phyloP scores from a whole-genome alignment of 768 basidiomycete genomes.

The Mycena haematopus region DNA sequence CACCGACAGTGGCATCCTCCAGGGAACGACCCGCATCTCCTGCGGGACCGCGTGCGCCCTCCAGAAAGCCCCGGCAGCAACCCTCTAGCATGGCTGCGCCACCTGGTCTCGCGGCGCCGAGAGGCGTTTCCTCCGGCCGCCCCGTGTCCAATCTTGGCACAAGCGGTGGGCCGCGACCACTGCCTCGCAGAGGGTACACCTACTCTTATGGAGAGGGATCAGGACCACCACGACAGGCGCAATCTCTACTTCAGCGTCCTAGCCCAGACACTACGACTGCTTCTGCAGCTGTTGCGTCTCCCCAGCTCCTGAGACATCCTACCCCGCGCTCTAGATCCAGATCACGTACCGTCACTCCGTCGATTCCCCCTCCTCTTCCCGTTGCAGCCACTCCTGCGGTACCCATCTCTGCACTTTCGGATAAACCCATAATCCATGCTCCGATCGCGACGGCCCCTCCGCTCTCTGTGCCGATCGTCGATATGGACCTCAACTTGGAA shows the following conservation, averaged over 20 bases:
- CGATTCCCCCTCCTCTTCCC: conserved; percentile 10
- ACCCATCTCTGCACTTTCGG: background rate
- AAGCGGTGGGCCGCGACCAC: conserved; percentile 39
- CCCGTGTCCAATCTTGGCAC: conserved; percentile 34
- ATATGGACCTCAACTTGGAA: conserved; percentile 23
- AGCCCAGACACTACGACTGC: background rate
- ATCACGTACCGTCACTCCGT: conserved; percentile 7
- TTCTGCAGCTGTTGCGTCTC: too few relatives aligned
- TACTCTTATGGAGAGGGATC: conserved; percentile 35
- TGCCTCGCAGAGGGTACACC: conserved; percentile 46
- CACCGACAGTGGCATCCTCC: conserved; percentile 33
- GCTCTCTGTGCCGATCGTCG: conserved; percentile 16
- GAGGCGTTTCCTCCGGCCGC: conserved; percentile 29
- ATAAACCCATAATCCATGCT: conserved; percentile 20
- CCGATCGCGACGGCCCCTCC: conserved; percentile 13
- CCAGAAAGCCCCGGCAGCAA: conserved; percentile 15
- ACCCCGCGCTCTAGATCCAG: conserved; percentile 15
- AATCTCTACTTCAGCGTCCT: conserved; percentile 17
- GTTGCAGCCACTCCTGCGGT: background rate
- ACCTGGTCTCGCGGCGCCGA: background rate
- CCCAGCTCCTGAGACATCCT: conserved; percentile 16
- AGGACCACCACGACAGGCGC: conserved; percentile 8
- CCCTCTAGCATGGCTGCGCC: conserved; percentile 5
- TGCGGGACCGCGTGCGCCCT: conserved; percentile 52
- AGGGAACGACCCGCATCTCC: conserved; percentile 55